Percentiles rank a stretch among this genome's conserved stretches.
These are phyloP conservation scores for Populus trichocarpa DNA, from an alignment of 441 rosid species.

Conservation along the genomic window DNA sequence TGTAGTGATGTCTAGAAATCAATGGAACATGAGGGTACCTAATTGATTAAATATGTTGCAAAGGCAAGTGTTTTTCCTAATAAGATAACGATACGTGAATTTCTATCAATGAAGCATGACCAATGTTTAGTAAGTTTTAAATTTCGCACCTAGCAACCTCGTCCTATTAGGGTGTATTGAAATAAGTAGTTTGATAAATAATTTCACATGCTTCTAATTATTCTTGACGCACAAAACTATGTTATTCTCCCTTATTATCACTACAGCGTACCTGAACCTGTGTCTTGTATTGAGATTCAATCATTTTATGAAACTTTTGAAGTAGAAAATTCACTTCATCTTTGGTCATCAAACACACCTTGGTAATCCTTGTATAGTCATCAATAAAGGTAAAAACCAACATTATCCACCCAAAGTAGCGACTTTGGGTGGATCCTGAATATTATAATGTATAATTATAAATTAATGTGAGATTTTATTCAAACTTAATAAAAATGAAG, in stretches of 20 bases:
- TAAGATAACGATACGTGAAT: background rate
- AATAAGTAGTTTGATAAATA: background rate
- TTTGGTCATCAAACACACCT: slow-evolving; percentile 8
- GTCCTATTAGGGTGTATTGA: background rate
- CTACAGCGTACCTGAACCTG: background rate
- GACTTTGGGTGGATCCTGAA: background rate
- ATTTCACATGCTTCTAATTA: background rate
- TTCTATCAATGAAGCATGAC: background rate
- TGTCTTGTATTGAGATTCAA: background rate
- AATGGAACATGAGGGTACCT: background rate
- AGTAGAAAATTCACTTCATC: background rate
- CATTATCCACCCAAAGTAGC: background rate
- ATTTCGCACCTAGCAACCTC: background rate
- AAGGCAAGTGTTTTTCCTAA: background rate
- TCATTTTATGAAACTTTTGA: background rate
- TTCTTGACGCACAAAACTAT: background rate
- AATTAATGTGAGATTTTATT: background rate
- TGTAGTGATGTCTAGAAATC: background rate
- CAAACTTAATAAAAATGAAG: background rate
- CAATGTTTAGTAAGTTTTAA: background rate
- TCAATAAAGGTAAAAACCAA: slow-evolving; percentile 14
- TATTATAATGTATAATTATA: background rate
- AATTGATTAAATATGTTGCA: background rate
- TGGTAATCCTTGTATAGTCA: slow-evolving; percentile 6
- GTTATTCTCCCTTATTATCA: background rate